Evolutionary conservation across 2,329 filamentous ascomycete species (phyloP), one percentile per base, ranked within the genome.

Genomic region (Aspergillus novofumigatus): DNA sequence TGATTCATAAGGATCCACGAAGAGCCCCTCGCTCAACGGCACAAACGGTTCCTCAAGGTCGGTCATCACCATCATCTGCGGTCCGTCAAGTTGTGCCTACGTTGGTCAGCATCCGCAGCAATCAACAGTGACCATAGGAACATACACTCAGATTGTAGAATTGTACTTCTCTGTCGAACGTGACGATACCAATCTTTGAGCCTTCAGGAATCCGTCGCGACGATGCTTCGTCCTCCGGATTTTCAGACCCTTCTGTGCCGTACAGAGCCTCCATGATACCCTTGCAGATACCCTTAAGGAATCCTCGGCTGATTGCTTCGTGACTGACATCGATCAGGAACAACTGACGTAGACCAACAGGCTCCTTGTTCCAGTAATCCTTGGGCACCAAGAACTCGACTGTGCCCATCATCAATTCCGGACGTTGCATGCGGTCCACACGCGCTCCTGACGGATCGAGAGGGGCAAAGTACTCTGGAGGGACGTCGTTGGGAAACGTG

Each of bases 61-160:
- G 3, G 94, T 90, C 91, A 99, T 96, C 52, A 99, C 92, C 80
- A 99, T 86, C 91, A 99, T 97, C 71, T 99, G 94, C 9, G 94
- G 91, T 75, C 92, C 87, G 55, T 94, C 88, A 45, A 97, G 80
- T 44, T 83, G 83, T 41, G 91, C 76, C 87, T 91, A 72, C 42
- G 28, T 41, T 8, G 42, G 56, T 76, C 48, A 74, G 69, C 49
- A 58, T 38, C 17, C 63, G 65, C 48, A 59, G 58, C 41, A 56
- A 62, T 54, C 60, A 44, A 28, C 42, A 23, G n/a, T n/a, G 52
- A 35, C 11, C n/a, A 54, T 8, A 25, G 23, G 6, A 29, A 82
- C 87, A 78, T 79, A 90, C 86, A 68, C 87, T 91, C 66, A 96
- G 86, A 69, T 97, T 97, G 80, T 97, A 99, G 73, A 97, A 99